Conservation (phyloP, 164 flowering plant species). For the Amborella trichopoda region DNA sequence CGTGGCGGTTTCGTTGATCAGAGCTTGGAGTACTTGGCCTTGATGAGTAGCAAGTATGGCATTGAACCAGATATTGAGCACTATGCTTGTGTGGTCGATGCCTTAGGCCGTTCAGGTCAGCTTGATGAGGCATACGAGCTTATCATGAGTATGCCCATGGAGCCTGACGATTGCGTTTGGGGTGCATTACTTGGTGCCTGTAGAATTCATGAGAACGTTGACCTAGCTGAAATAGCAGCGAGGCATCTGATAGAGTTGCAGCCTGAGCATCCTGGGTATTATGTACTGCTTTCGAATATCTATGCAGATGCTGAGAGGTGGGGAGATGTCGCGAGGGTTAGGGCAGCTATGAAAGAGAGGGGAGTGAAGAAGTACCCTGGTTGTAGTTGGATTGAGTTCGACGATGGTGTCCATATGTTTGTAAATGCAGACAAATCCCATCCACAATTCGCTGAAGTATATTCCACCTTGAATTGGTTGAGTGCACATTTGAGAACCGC, state of each 20-base stretch:
- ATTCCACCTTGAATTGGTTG: constrained; percentile 11
- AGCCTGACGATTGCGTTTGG: constrained; percentile 21
- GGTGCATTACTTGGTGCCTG: constrained; percentile 19
- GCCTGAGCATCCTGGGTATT: constrained; percentile 20
- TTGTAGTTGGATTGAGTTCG: constrained; percentile 20
- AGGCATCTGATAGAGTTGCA: constrained; percentile 14
- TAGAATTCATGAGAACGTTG: constrained; percentile 17
- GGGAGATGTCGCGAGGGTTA: constrained; percentile 13
- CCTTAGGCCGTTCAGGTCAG: constrained; percentile 12
- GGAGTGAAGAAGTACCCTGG: constrained; percentile 19
- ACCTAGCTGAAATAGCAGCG: constrained; percentile 18
- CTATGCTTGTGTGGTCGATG: constrained; percentile 18
- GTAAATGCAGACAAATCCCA: constrained; percentile 16
- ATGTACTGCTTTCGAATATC: constrained; percentile 16
- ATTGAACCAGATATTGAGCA: constrained; percentile 17
- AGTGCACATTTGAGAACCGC: constrained; percentile 11
- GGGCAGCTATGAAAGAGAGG: constrained; percentile 15
- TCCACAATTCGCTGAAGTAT: constrained; percentile 7
- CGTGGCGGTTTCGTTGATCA: constrained; percentile 18
- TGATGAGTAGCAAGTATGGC: constrained; percentile 12
- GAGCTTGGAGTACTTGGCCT: constrained; percentile 10
- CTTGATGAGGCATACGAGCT: constrained; percentile 15
- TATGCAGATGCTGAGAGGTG: constrained; percentile 13
- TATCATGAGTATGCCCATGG: constrained; percentile 16
- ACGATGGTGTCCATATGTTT: constrained; percentile 11